Conservation (phyloP, 495 filamentous ascomycete species). For the Tuber calosporum region DNA sequence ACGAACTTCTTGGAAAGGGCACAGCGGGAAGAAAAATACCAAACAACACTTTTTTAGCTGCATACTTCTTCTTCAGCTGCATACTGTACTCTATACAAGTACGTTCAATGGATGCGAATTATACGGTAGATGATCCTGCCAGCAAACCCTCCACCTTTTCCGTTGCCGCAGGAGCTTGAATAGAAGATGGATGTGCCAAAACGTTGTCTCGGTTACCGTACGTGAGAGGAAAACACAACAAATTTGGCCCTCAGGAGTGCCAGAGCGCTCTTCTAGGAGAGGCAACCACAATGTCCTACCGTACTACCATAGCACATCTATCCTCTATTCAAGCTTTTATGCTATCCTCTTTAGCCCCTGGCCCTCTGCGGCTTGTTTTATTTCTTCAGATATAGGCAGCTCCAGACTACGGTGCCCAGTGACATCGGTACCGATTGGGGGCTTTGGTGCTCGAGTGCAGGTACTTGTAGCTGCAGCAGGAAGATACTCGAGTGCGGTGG, state of each 20-base stretch:
- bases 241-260: background rate
- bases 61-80: background rate
- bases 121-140: background rate
- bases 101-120: background rate
- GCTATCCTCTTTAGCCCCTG: background rate
- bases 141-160: background rate
- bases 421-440: background rate
- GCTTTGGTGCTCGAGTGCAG: too few relatives aligned
- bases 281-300: background rate
- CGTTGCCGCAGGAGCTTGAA: background rate
- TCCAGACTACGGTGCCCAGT: background rate
- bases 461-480: too few relatives aligned
- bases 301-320: background rate
- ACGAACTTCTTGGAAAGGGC: background rate
- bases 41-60: background rate
- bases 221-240: background rate
- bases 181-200: background rate
- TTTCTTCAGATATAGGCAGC: background rate
- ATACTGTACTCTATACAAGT: background rate
- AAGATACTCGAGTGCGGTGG: too few relatives aligned
- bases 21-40: background rate
- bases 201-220: background rate
- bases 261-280: background rate
- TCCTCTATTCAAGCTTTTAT: background rate
- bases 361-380: background rate